Percentiles rank a stretch among this genome's conserved stretches.
Conservation (phyloP, 1,284 basidiomycete genomes). For the Cryptococcus neoformans region DNA sequence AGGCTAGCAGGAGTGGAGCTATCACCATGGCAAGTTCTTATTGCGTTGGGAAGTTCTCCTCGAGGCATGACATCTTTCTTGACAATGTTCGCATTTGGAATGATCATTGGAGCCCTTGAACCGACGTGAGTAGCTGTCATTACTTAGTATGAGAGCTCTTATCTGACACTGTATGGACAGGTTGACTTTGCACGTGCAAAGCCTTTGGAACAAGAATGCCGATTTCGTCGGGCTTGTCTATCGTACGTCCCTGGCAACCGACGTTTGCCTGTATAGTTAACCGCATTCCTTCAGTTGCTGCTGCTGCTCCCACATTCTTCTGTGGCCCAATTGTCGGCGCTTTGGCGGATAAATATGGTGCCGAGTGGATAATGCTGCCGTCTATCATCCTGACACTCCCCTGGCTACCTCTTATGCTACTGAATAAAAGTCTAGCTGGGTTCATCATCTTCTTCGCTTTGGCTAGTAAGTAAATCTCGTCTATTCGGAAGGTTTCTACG, state of each 20-base stretch:
- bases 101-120: constrained; percentile 33
- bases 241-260: constrained; percentile 22
- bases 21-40: constrained; percentile 50
- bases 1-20: constrained; percentile 24
- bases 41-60: constrained; percentile 55
- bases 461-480: constrained; percentile 9
- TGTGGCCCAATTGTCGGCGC: constrained; percentile 63
- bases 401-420: constrained; percentile 62
- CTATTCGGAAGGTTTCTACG: background rate
- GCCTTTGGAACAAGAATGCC: constrained; percentile 60
- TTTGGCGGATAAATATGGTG: constrained; percentile 60
- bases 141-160: background rate
- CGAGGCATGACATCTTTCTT: constrained; percentile 58
- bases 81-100: constrained; percentile 61
- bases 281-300: constrained; percentile 52
- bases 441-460: constrained; percentile 54
- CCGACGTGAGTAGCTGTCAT: constrained; percentile 25
- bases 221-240: constrained; percentile 66
- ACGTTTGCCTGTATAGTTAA: background rate
- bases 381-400: constrained; percentile 62
- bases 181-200: constrained; percentile 63
- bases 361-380: constrained; percentile 58
- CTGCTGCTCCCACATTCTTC: constrained; percentile 61
- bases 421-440: constrained; percentile 56
- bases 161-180: constrained; percentile 31